Base-by-base conservation (phyloP, 495 filamentous ascomycete species). In the Oidiodendron maius region DNA sequence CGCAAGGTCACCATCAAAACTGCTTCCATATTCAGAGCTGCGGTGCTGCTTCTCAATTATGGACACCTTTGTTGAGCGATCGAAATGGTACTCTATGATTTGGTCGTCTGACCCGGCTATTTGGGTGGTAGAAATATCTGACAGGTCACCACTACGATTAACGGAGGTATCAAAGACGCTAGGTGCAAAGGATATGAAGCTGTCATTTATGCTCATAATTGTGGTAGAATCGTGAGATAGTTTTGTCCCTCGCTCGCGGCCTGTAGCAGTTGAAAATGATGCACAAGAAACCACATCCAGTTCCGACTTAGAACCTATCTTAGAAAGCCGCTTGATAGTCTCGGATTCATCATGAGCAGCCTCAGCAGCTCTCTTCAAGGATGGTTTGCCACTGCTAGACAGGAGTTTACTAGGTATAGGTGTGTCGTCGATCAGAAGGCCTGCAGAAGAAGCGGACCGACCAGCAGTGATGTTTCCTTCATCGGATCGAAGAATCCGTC, bases 131-230 rank as follows among this genome's bases (percentile, higher is more conserved):
- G 12, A 30, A 12, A 30, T 12, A 30, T 5, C 5, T 12, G 12
- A 5, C 26, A 12, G 12, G 5, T 12, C 26, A 30, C 26, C 5
- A 12, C 26, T 30, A 30, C 12, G 5, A 12, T 12, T 30, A 5
- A 30, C 26, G 12, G 26, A 30, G 5, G 5, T 5, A 30, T 30
- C 26, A 5, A 38, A 39, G 1, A 39, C 10, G 34, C 3, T 23
- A 41, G 46, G 22, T 23, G 15, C 16, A 28, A 35, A 16, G 2
- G 56, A 58, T 1, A 32, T 23, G 43, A 59, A 55, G 26, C 56
- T 59, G 11, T 48, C 50, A 16, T 40, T 48, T 15, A n/a, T 15
- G n/a, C 18, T 17, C 4, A 5, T n/a, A 4, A 15, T 17, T 4
- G 4, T 37, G 4, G 13, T 13, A 13, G 4, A 17, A 5, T 37